phyloP scores from a whole-genome alignment of 2,329 filamentous ascomycete species.

The Neofusicoccum laricinum region DNA sequence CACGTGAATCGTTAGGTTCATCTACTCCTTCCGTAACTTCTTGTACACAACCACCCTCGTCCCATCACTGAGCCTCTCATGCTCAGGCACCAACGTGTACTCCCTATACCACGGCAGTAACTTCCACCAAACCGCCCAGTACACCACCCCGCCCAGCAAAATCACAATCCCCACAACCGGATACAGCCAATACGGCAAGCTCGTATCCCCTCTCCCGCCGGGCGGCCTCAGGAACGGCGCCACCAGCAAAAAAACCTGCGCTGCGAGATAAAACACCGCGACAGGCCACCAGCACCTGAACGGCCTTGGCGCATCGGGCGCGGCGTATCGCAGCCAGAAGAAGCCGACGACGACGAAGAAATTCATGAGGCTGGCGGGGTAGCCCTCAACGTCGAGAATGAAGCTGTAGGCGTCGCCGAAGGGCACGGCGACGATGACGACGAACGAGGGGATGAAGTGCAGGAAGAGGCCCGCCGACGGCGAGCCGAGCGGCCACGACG shows the following conservation, averaged over 20 bases:
- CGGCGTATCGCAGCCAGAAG: conserved; percentile 57
- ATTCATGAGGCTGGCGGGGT: conserved; percentile 61
- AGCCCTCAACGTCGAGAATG: conserved; percentile 69
- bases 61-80: conserved; percentile 61
- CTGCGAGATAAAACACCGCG: conserved; percentile 53
- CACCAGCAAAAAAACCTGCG: conserved; percentile 56
- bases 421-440: conserved; percentile 65
- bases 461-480: conserved; percentile 66
- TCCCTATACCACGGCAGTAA: conserved; percentile 57
- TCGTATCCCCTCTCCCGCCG: conserved; percentile 18
- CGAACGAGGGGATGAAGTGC: conserved; percentile 65
- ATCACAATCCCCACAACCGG: conserved; percentile 51
- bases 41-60: conserved; percentile 56
- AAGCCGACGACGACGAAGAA: conserved; percentile 58
- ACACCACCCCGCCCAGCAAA: conserved; percentile 59
- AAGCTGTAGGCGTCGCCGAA: conserved; percentile 68
- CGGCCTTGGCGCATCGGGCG: conserved; percentile 60
- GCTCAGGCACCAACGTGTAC: conserved; percentile 62
- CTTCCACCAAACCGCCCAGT: conserved; percentile 68
- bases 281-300: conserved; percentile 65
- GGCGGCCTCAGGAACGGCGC: conserved; percentile 59
- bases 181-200: conserved; percentile 53
- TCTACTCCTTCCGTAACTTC: conserved; percentile 13
- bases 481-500: conserved; percentile 64
- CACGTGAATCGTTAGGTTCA: neutral